phyloP scores from a whole-genome alignment of 2,329 filamentous ascomycete species.

The Phoma sp. region DNA sequence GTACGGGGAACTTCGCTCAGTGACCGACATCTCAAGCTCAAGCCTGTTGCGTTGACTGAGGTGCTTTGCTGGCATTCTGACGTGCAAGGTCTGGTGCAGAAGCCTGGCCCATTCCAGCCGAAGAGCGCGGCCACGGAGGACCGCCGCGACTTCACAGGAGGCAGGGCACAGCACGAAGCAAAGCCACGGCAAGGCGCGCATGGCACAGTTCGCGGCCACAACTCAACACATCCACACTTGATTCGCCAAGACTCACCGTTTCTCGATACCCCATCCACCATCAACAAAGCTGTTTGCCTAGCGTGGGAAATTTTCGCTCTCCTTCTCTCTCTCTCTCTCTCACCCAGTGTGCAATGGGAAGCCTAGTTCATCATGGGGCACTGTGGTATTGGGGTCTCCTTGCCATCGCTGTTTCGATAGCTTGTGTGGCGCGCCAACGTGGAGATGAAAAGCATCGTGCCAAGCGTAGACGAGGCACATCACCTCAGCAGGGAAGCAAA shows the following conservation, averaged over 20 bases:
- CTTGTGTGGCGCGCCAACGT: background rate
- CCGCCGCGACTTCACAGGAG: background rate
- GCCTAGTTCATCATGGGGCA: background rate
- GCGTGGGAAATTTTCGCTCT: background rate
- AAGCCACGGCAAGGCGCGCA: constrained; percentile 6
- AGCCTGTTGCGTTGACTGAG: background rate
- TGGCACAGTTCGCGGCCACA: constrained; percentile 2
- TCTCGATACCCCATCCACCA: background rate
- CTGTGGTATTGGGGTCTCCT: background rate
- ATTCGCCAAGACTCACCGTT: constrained; percentile 1
- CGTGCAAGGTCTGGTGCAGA: background rate
- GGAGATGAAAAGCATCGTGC: constrained; percentile 3
- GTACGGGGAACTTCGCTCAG: constrained; percentile 4
- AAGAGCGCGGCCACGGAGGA: background rate
- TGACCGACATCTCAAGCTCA: background rate
- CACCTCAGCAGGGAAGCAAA: constrained; percentile 2
- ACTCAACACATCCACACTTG: constrained; percentile 9
- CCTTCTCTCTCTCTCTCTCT: background rate
- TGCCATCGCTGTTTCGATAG: background rate
- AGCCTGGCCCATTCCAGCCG: too few species aligned
- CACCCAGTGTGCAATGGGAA: background rate
- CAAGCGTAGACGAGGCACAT: background rate
- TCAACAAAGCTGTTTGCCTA: constrained; percentile 5
- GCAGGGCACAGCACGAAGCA: constrained; percentile 5
- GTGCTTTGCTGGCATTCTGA: constrained; percentile 6